Conservation (phyloP, 192 early-diverging fungal genomes). For the Phycomyces blakesleeanus region DNA sequence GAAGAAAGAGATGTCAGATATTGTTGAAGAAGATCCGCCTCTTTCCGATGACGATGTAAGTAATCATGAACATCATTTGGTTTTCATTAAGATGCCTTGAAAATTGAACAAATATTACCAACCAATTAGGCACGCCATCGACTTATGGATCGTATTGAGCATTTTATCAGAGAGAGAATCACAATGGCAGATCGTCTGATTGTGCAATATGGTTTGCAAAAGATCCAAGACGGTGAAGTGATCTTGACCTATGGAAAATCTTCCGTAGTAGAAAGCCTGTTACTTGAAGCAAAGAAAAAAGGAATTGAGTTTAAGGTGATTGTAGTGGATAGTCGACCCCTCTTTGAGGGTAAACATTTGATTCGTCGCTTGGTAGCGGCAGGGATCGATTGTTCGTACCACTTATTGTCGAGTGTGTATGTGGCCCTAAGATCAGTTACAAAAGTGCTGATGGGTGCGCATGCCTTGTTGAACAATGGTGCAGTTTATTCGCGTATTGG, state of each 20-base stretch:
- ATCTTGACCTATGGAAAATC: conserved; percentile 92
- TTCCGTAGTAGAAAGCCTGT: conserved; percentile 74
- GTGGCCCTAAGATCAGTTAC: conserved; percentile 81
- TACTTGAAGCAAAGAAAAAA: conserved; percentile 68
- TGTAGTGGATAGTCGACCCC: conserved; percentile 85
- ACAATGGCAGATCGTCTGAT: conserved; percentile 77
- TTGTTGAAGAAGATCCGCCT: conserved; percentile 69
- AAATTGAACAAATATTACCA: neutral
- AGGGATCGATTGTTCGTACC: conserved; percentile 75
- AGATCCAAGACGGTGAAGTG: conserved; percentile 86
- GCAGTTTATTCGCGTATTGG: conserved; percentile 86
- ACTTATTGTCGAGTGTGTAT: conserved; percentile 61
- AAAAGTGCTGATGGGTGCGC: conserved; percentile 94
- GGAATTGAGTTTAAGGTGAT: conserved; percentile 88
- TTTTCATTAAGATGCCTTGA: neutral
- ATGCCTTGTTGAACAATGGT: conserved; percentile 89
- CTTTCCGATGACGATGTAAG: conserved; percentile 83
- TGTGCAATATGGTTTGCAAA: conserved; percentile 73
- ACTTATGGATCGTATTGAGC: conserved; percentile 72
- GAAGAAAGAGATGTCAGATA: conserved; percentile 82
- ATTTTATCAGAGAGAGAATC: conserved; percentile 90
- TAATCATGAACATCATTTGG: neutral
- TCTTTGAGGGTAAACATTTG: conserved; percentile 78
- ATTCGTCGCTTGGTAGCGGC: conserved; percentile 51
- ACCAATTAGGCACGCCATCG: conserved; percentile 55